Evolutionary conservation across 352 stramenopile genomes (phyloP).

Genomic region (Phytopythium sindhum): DNA sequence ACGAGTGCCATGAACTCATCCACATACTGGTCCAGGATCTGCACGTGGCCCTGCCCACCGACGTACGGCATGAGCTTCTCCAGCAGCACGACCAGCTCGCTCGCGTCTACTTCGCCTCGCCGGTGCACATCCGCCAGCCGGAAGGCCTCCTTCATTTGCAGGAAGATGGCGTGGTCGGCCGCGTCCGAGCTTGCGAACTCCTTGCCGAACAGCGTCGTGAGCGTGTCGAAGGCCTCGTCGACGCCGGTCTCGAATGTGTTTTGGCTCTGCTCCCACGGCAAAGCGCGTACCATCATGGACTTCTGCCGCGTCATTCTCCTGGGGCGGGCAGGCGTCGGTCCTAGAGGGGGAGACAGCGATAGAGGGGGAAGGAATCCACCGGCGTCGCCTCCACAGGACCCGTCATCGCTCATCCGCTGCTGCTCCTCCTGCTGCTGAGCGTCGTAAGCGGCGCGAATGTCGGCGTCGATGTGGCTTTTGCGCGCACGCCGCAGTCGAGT

Average conservation of each 20-base stretch:
- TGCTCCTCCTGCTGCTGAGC: constrained; percentile 19
- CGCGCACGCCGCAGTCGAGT: constrained; percentile 21
- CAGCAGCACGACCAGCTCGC: constrained; percentile 53
- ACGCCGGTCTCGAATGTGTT: constrained; percentile 34
- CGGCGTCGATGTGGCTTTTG: constrained; percentile 27
- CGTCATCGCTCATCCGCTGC: neutral
- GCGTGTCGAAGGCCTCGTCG: constrained; percentile 49
- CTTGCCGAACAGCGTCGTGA: constrained; percentile 54
- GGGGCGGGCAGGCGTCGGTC: constrained; percentile 15
- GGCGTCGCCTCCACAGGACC: neutral
- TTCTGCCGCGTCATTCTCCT: constrained; percentile 14
- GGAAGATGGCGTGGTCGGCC: constrained; percentile 61
- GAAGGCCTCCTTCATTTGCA: constrained; percentile 81
- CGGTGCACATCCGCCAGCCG: constrained; percentile 56
- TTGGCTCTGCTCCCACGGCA: constrained; percentile 32
- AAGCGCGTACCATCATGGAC: neutral
- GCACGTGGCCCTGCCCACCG: constrained; percentile 31
- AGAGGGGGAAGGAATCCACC: neutral
- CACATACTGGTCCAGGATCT: constrained; percentile 67
- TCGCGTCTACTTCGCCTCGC: constrained; percentile 56
- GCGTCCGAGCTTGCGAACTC: constrained; percentile 47
- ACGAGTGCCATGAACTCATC: constrained; percentile 74
- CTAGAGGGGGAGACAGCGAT: constrained; percentile 6
- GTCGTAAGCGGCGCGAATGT: constrained; percentile 24
- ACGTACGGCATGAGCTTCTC: constrained; percentile 64